Conservation (phyloP, 2,329 filamentous ascomycete species). For the Neoarthrinium moseri region DNA sequence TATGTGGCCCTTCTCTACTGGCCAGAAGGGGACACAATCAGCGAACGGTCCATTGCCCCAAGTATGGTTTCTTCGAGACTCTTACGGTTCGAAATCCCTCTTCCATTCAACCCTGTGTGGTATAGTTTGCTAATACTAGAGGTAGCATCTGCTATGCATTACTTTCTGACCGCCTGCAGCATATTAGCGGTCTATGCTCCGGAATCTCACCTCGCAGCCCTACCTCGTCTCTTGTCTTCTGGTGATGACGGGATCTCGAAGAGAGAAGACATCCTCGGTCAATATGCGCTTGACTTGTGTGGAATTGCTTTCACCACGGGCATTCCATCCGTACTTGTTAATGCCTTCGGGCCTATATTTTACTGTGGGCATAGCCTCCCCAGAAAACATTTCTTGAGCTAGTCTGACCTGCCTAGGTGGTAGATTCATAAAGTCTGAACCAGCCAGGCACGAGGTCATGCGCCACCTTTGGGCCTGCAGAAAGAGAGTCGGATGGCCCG, state of each 20-base stretch:
- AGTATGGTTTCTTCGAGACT: slow-evolving; percentile 38
- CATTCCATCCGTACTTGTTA: slow-evolving; percentile 41
- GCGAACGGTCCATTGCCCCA: slow-evolving; percentile 27
- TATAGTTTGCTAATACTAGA: neutral
- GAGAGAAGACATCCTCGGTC: slow-evolving; percentile 28
- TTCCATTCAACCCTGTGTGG: neutral
- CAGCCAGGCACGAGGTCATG: slow-evolving; percentile 29
- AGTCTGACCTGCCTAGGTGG: slow-evolving; percentile 20
- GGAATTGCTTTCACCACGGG: slow-evolving; percentile 44
- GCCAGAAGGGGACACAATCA: neutral
- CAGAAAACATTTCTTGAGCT: neutral
- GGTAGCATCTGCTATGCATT: slow-evolving; percentile 41
- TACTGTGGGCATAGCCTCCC: slow-evolving; percentile 34
- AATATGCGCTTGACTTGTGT: slow-evolving; percentile 36
- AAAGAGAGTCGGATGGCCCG: slow-evolving; percentile 36
- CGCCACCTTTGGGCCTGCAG: slow-evolving; percentile 31
- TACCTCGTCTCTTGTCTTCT: neutral
- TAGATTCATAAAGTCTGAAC: slow-evolving; percentile 25
- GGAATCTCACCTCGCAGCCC: neutral
- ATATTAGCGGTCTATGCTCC: slow-evolving; percentile 26
- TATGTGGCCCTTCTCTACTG: slow-evolving; percentile 15
- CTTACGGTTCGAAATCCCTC: slow-evolving; percentile 34
- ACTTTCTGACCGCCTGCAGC: slow-evolving; percentile 35
- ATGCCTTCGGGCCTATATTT: slow-evolving; percentile 46
- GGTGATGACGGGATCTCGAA: neutral